A percentile compares a stretch with the other conserved stretches of the same genome.
Conservation (phyloP, 345 rosid genomes). For the Sonneratia alba region DNA sequence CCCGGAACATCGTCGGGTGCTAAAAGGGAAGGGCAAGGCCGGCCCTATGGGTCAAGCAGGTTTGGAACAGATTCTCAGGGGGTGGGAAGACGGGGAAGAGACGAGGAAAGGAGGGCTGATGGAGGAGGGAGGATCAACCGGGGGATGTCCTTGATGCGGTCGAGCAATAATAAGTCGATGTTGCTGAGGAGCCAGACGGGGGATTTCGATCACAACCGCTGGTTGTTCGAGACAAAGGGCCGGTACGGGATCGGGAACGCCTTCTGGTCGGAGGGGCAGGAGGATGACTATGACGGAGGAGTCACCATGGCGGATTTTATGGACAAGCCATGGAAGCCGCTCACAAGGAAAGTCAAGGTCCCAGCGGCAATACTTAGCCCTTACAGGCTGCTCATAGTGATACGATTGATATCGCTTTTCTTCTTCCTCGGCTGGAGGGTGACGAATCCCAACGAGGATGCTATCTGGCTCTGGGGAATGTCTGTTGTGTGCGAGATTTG, state of each 20-base stretch:
- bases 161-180: constrained; percentile 57
- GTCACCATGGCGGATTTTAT: constrained; percentile 44
- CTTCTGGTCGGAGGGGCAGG: constrained; percentile 46
- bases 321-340: constrained; percentile 90
- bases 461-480: constrained; percentile 83
- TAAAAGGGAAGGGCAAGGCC: constrained; percentile 72
- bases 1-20: not conserved
- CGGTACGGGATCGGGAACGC: constrained; percentile 85
- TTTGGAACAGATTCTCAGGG: constrained; percentile 81
- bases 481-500: constrained; percentile 74
- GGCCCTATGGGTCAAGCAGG: constrained; percentile 79
- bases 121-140: constrained; percentile 14
- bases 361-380: constrained; percentile 61
- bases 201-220: constrained; percentile 75
- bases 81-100: constrained; percentile 87
- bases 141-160: not conserved
- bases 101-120: constrained; percentile 58
- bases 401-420: constrained; percentile 48
- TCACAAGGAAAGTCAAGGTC: constrained; percentile 49
- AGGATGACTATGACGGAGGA: constrained; percentile 49
- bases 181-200: constrained; percentile 71
- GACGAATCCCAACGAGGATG: constrained; percentile 60
- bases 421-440: constrained; percentile 85
- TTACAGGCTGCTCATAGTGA: constrained; percentile 49
- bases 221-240: constrained; percentile 82